Conservation (phyloP, 768 basidiomycete species). For the Mycena filopes region DNA sequence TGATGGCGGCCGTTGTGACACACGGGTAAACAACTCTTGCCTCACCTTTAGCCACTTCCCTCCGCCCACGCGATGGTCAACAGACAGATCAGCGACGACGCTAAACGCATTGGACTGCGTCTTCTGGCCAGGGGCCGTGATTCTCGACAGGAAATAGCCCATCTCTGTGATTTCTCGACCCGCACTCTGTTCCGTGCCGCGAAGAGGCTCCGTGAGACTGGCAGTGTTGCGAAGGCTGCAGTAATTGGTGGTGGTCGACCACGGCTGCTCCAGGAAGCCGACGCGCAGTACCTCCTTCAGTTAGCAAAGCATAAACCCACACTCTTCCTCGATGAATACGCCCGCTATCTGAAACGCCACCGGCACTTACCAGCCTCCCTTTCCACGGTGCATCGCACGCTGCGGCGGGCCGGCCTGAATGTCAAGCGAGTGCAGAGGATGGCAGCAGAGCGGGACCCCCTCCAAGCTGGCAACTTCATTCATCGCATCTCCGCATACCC, state of each 20-base stretch:
- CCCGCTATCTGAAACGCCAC: conserved; percentile 10
- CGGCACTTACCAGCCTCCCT: conserved; percentile 25
- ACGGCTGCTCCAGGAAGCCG: too few relatives aligned
- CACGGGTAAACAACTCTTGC: too few relatives aligned
- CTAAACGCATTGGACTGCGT: background rate
- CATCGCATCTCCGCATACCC: background rate
- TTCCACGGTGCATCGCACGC: conserved; percentile 27
- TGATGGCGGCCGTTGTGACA: too few relatives aligned
- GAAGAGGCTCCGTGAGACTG: conserved; percentile 1
- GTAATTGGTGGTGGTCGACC: too few relatives aligned
- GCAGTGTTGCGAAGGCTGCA: conserved; percentile 2
- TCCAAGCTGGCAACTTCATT: background rate
- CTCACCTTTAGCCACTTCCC: too few relatives aligned
- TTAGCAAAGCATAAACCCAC: conserved; percentile 16
- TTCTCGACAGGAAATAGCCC: background rate
- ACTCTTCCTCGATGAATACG: conserved; percentile 25
- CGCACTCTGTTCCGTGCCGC: conserved; percentile 19
- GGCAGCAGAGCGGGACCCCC: conserved; percentile 19
- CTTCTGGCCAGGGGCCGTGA: background rate
- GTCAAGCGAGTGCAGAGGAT: conserved; percentile 26
- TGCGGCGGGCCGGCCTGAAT: conserved; percentile 21
- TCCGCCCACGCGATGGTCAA: background rate
- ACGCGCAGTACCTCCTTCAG: background rate
- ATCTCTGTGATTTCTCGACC: background rate
- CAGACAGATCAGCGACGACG: background rate